Evolutionary conservation across 2,329 filamentous ascomycete genomes (phyloP), one percentile per base, ranked within the genome.

Genomic region (Apiospora kogelbergensis): DNA sequence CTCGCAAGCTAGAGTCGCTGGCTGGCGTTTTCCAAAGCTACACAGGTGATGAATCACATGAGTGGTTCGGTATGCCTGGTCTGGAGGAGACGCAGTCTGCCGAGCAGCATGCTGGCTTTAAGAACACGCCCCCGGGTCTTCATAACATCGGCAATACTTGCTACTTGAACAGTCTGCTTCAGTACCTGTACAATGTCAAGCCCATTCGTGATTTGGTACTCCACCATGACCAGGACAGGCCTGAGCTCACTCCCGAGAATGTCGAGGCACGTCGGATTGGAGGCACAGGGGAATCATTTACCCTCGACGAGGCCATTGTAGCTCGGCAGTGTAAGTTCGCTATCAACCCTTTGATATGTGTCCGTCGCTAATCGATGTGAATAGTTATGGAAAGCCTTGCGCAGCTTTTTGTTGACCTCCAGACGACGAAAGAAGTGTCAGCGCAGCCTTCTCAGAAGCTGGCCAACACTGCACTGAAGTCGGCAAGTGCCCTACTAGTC

Each of bases 91-190:
- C 60, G 68, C 53, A 60, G 20, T 17, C 53, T 11, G 20, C 53
- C 30, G 53, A 37, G 9, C 53, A 65, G 41, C 41, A 10, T 45
- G 17, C 74, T 3, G 76, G 77, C 17, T 76, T 83, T 68, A 75
- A 81, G 63, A 84, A 88, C 40, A 90, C 93, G 79, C 96, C 96
- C 0, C 93, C 97, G 26, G 96, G 96, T 0, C 86, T 98, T 6
- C 88, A 90, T 72, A 99, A 98, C 74, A 97, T 98, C 69, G 95
- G 96, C 70, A 99, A 99, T 76, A 99, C 97, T 0, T 99, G 96
- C 79, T 99, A 99, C 76, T 86, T 99, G 68, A 99, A 99, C 83
- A 98, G 95, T 80, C 87, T 99, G 65, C 85, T 99, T 11, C 96
- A 99, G 75, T 98, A 97, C 77, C 92, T 98, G 73, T 98, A 97